These are phyloP conservation scores for Saccharomycopsis crataegensis DNA, from an alignment of 1,139 yeast genomes.

Conservation along the genomic window DNA sequence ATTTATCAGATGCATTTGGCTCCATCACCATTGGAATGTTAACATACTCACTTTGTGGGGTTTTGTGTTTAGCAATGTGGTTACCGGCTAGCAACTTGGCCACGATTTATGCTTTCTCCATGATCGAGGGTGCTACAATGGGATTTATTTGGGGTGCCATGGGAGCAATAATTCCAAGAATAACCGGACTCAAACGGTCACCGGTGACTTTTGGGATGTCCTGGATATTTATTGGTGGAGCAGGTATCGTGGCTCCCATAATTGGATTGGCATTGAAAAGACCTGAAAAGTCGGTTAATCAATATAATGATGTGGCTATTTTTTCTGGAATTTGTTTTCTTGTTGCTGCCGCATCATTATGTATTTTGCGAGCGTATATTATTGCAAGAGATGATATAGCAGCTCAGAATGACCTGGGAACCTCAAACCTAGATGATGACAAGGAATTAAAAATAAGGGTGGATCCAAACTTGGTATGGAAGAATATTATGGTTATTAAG, in stretches of 20 bases:
- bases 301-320: slow-evolving; percentile 44
- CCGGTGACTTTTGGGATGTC: slow-evolving; percentile 41
- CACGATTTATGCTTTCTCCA: slow-evolving; percentile 40
- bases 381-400: slow-evolving; percentile 22
- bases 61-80: slow-evolving; percentile 50
- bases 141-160: slow-evolving; percentile 40
- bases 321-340: slow-evolving; percentile 41
- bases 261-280: slow-evolving; percentile 36
- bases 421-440: neutral
- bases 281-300: slow-evolving; percentile 23
- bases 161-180: slow-evolving; percentile 32
- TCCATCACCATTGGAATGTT: slow-evolving; percentile 41
- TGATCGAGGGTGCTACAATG: slow-evolving; percentile 43
- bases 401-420: neutral
- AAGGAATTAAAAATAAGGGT: neutral
- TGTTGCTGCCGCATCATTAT: slow-evolving; percentile 22
- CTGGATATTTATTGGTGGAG: slow-evolving; percentile 41
- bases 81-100: slow-evolving; percentile 49
- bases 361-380: slow-evolving; percentile 28
- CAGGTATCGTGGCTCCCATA: slow-evolving; percentile 42
- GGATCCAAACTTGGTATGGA: neutral
- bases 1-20: slow-evolving; percentile 47
- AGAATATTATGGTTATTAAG: too few relatives aligned
- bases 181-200: slow-evolving; percentile 43
- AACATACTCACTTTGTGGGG: slow-evolving; percentile 28